phyloP scores from a whole-genome alignment of 176 grass and related monocot genomes.

The Oropetium thomaeum region DNA sequence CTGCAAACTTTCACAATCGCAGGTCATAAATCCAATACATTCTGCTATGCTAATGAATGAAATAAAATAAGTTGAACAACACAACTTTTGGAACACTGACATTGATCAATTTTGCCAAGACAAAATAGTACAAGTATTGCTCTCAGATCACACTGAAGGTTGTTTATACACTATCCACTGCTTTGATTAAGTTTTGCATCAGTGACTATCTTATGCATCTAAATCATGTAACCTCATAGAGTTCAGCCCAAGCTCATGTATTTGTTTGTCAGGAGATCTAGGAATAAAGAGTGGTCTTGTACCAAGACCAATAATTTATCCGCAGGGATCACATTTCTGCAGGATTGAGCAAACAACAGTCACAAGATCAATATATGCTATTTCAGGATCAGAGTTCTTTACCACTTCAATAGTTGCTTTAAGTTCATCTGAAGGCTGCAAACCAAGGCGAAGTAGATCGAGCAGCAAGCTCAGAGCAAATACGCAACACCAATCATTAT shows the following conservation, averaged over 20 bases:
- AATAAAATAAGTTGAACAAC: slow-evolving; percentile 7
- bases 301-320: slow-evolving; percentile 90
- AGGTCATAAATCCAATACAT: neutral
- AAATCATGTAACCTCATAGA: neutral
- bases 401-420: slow-evolving; percentile 38
- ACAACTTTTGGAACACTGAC: slow-evolving; percentile 1
- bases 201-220: neutral
- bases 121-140: slow-evolving; percentile 8
- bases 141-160: neutral
- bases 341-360: slow-evolving; percentile 59
- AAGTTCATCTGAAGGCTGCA: slow-evolving; percentile 73
- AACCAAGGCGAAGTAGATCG: slow-evolving; percentile 64
- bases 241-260: neutral
- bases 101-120: neutral
- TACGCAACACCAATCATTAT: slow-evolving; percentile 39
- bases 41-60: neutral
- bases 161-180: neutral
- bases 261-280: slow-evolving; percentile 31
- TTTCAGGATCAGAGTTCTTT: slow-evolving; percentile 33
- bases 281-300: slow-evolving; percentile 55
- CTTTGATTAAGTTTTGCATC: neutral
- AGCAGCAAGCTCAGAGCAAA: slow-evolving; percentile 79
- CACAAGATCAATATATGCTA: slow-evolving; percentile 42
- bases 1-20: no score
- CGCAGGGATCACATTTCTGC: slow-evolving; percentile 72